Evolutionary conservation across 768 basidiomycete genomes (phyloP), one percentile per base, ranked within the genome.

Genomic region (Kwoniella dejecticola): DNA sequence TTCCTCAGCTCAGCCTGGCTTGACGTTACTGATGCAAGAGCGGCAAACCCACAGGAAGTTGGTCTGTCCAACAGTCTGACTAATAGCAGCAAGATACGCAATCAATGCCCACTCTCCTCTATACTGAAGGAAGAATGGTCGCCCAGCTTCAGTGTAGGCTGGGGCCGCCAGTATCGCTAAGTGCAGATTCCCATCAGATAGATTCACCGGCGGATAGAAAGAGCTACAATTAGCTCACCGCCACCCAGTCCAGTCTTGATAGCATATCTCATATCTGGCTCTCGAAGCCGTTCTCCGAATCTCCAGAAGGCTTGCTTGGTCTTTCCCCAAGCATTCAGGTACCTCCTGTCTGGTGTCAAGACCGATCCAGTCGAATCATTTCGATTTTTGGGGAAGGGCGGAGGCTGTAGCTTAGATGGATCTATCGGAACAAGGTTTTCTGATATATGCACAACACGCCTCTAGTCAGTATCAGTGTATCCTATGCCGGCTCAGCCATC

Each of bases 61-160:
- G 15, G 94, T 95, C 87, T 93, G 72, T 0, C 79, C 79, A 1
- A 78, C 61, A 19, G 74, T 77, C 30, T 70, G 71, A 55, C 69
- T 75, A 60, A 71, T 70, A 17, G 72, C 69, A 2, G 74, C 27
- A 81, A 84, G 72, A 63, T 90, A 91, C 45, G 93, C 93, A 54
- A 98, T 90, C 72, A 99, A 80, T 0, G 92, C 92, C 95, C 95
- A 99, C 80, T 97, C 92, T 33, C 94, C 94, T 69, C 87, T 85
- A 69, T 88, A 92, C 47, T 87, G 84, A 42, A 90, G 81, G 71
- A 96, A 97, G 3, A 85, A 78, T 4, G 87, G 87, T 24, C 93
- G 82, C 0, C 89, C 93, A 17, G 78, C 63, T 54, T 89, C 88
- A 61, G 90, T 87, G 79, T 95, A 97, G 0, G 94, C 94, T 1